Percentiles rank a stretch among this genome's conserved stretches.
These are phyloP conservation scores for Pleomassaria siparia DNA, from an alignment of 2,329 filamentous ascomycete species.

Conservation along the genomic window DNA sequence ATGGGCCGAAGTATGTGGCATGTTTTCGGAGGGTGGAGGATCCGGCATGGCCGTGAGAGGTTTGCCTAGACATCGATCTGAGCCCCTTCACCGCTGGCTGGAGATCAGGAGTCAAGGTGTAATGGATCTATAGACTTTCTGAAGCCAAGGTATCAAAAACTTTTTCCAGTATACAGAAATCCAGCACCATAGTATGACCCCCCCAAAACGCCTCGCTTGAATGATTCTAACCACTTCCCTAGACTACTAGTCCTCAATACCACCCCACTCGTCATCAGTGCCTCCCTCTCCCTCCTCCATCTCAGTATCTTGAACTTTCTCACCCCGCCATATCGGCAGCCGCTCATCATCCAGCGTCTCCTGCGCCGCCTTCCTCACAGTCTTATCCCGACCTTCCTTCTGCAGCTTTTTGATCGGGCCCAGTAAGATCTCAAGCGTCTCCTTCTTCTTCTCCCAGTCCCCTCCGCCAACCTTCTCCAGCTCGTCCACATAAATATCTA, in stretches of 20 bases:
- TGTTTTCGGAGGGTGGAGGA: slow-evolving; percentile 80
- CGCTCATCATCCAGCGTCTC: slow-evolving; percentile 75
- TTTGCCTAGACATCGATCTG: neutral
- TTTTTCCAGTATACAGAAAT: slow-evolving; percentile 4
- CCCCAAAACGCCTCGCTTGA: slow-evolving; percentile 34
- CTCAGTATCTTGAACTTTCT: slow-evolving; percentile 39
- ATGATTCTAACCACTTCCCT: slow-evolving; percentile 8
- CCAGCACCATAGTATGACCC: slow-evolving; percentile 4
- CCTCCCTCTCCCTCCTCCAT: slow-evolving; percentile 44
- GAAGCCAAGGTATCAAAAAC: slow-evolving; percentile 9
- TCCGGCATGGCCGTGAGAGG: slow-evolving; percentile 65
- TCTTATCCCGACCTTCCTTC: slow-evolving; percentile 65
- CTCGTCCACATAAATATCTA: slow-evolving; percentile 93
- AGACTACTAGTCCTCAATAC: slow-evolving; percentile 62
- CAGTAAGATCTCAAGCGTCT: slow-evolving; percentile 54
- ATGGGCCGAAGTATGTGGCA: slow-evolving; percentile 87
- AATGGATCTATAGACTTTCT: neutral
- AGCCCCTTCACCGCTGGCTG: neutral
- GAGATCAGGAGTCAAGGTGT: neutral
- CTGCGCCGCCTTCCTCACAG: slow-evolving; percentile 67
- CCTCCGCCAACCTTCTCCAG: slow-evolving; percentile 67
- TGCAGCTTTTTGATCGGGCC: slow-evolving; percentile 59
- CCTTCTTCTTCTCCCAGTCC: slow-evolving; percentile 39
- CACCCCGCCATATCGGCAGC: slow-evolving; percentile 62
- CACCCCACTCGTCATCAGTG: slow-evolving; percentile 61